Percentiles rank a stretch among this genome's conserved stretches.
Evolutionary conservation across 2,329 filamentous ascomycete genomes (phyloP).

Genomic region (Beauveria asiatica): DNA sequence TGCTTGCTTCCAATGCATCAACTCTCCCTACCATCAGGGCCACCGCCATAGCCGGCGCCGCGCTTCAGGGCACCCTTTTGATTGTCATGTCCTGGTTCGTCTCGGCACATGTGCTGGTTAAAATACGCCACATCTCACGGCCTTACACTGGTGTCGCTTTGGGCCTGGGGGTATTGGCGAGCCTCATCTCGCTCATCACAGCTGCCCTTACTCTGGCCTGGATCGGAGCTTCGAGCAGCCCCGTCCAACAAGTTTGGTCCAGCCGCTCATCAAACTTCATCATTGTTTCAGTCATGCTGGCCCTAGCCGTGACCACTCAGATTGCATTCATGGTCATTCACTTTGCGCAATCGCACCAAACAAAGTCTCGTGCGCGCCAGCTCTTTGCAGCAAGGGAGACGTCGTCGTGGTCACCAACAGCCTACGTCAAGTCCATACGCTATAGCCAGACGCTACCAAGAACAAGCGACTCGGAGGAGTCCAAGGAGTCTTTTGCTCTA

Average conservation of each 20-base stretch:
- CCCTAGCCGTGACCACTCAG: slow-evolving; percentile 37
- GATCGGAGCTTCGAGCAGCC: slow-evolving; percentile 27
- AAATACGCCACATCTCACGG: slow-evolving; percentile 18
- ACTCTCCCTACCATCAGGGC: not conserved
- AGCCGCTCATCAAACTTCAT: slow-evolving; percentile 28
- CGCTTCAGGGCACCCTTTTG: slow-evolving; percentile 26
- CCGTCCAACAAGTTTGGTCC: slow-evolving; percentile 12
- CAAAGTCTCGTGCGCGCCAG: not conserved
- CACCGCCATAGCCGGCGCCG: slow-evolving; percentile 30
- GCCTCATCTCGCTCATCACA: slow-evolving; percentile 35
- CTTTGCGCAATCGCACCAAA: slow-evolving; percentile 30
- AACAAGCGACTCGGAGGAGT: slow-evolving; percentile 23
- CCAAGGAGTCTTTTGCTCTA: slow-evolving; percentile 26
- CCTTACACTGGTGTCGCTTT: slow-evolving; percentile 19
- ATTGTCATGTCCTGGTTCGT: slow-evolving; percentile 7
- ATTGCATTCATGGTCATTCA: slow-evolving; percentile 39
- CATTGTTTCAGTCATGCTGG: slow-evolving; percentile 36
- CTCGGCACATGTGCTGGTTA: slow-evolving; percentile 1
- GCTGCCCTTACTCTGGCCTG: slow-evolving; percentile 36
- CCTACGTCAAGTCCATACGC: slow-evolving; percentile 42
- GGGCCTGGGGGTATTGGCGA: slow-evolving; percentile 28
- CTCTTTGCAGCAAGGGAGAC: slow-evolving; percentile 17
- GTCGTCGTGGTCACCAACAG: slow-evolving; percentile 12
- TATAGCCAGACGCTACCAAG: slow-evolving; percentile 38
- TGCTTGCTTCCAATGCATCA: not conserved